phyloP scores from a whole-genome alignment of 2,329 filamentous ascomycete genomes.

The Graphilbum sp. region DNA sequence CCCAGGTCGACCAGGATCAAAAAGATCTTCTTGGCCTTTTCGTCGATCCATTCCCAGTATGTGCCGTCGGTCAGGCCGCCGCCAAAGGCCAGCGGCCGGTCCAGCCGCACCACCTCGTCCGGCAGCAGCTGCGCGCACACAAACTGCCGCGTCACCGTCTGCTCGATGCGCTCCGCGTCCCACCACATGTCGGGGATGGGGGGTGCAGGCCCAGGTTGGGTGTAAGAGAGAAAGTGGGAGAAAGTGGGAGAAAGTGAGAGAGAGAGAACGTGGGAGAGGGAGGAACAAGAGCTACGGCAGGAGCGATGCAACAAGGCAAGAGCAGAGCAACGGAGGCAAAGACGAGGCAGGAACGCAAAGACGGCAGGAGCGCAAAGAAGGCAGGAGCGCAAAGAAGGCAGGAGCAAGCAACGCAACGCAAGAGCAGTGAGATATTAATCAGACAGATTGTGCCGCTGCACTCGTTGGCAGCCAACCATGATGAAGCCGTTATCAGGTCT shows the following conservation, averaged over 20 bases:
- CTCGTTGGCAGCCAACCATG: too few species aligned
- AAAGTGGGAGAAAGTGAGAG: background rate
- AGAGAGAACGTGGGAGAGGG: background rate
- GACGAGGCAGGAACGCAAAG: background rate
- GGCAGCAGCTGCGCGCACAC: slow-evolving; percentile 47
- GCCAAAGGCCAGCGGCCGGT: slow-evolving; percentile 48
- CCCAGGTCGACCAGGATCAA: slow-evolving; percentile 54
- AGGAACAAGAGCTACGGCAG: too few species aligned
- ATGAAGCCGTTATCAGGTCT: too few species aligned
- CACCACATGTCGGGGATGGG: slow-evolving; percentile 34
- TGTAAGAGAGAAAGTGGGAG: background rate
- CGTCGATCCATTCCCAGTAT: slow-evolving; percentile 63
- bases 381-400: too few species aligned
- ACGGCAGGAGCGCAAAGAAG: too few species aligned
- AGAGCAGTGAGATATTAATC: too few species aligned
- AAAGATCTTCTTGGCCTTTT: slow-evolving; percentile 53
- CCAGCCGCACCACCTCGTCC: slow-evolving; percentile 44
- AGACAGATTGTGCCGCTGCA: too few species aligned
- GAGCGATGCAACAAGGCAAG: too few species aligned
- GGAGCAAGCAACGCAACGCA: too few species aligned
- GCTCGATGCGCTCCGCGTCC: slow-evolving; percentile 52
- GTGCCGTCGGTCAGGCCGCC: slow-evolving; percentile 54
- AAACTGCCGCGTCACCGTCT: slow-evolving; percentile 51
- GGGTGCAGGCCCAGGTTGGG: too few species aligned
- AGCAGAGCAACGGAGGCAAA: background rate